Evolutionary conservation across 805 yeast genomes (phyloP).

Genomic region (Saturnispora galanensis): DNA sequence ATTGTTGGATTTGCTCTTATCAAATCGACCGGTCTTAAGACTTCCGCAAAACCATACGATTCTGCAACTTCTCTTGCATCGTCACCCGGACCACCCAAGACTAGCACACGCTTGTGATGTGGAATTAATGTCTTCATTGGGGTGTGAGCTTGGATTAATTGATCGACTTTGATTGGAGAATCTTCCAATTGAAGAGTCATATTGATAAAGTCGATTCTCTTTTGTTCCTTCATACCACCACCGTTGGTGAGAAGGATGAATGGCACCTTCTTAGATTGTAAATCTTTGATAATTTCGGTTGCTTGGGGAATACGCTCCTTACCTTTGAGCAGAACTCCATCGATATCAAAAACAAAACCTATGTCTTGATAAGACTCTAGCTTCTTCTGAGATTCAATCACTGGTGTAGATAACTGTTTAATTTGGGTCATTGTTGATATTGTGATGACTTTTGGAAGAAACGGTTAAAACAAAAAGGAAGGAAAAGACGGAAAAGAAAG

Average conservation of each 20-base stretch:
- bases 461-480: background rate
- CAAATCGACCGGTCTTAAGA: conserved; percentile 63
- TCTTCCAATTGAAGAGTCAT: conserved; percentile 12
- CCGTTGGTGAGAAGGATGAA: conserved; percentile 82
- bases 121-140: conserved; percentile 59
- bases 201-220: conserved; percentile 47
- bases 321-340: conserved; percentile 82
- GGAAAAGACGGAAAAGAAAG: background rate
- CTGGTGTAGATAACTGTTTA: conserved; percentile 12
- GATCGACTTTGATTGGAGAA: conserved; percentile 36
- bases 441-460: background rate
- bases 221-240: conserved; percentile 65
- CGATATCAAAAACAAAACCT: conserved; percentile 44
- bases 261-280: conserved; percentile 52
- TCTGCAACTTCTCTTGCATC: conserved; percentile 68
- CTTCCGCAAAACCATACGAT: conserved; percentile 69
- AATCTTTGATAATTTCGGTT: conserved; percentile 34
- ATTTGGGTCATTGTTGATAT: conserved; percentile 1
- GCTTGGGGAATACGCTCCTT: conserved; percentile 58
- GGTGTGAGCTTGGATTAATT: conserved; percentile 80
- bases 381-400: conserved; percentile 9
- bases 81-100: conserved; percentile 75
- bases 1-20: conserved; percentile 46
- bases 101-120: conserved; percentile 53
- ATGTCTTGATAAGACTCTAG: conserved; percentile 13